Percentiles rank a stretch among this genome's conserved stretches.
Conservation (phyloP, 345 rosid genomes). For the Rhodamnia argentea region DNA sequence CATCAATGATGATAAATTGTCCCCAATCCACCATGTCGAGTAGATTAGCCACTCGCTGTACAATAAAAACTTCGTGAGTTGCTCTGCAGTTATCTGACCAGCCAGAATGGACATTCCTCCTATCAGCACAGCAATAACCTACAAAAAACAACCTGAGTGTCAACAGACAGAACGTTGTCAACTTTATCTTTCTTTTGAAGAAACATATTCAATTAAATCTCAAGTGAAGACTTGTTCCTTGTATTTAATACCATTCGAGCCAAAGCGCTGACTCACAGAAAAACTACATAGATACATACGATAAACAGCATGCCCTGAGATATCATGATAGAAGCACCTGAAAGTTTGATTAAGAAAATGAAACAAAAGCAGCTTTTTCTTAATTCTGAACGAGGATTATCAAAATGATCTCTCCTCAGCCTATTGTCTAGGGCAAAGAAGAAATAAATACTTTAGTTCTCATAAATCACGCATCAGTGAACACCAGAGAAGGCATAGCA, state of each 20-base stretch:
- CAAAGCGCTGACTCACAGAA: not conserved
- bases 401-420: not conserved
- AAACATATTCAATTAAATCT: not conserved
- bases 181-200: not conserved
- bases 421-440: not conserved
- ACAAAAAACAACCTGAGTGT: slow-evolving; percentile 8
- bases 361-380: not conserved
- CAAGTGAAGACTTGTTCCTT: not conserved
- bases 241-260: not conserved
- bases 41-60: slow-evolving; percentile 97
- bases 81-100: slow-evolving; percentile 86
- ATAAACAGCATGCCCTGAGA: not conserved
- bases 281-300: not conserved
- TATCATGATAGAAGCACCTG: not conserved
- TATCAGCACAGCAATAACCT: slow-evolving; percentile 81
- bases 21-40: slow-evolving; percentile 98
- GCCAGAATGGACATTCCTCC: slow-evolving; percentile 87
- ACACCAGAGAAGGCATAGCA: not conserved
- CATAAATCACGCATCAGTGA: not conserved
- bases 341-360: not conserved
- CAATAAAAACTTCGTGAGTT: slow-evolving; percentile 85
- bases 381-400: not conserved
- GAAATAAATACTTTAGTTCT: not conserved
- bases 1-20: slow-evolving; percentile 81
- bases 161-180: not conserved